These are phyloP conservation scores for Meredithiella fracta DNA, from an alignment of 2,329 filamentous ascomycete species.

Conservation along the genomic window DNA sequence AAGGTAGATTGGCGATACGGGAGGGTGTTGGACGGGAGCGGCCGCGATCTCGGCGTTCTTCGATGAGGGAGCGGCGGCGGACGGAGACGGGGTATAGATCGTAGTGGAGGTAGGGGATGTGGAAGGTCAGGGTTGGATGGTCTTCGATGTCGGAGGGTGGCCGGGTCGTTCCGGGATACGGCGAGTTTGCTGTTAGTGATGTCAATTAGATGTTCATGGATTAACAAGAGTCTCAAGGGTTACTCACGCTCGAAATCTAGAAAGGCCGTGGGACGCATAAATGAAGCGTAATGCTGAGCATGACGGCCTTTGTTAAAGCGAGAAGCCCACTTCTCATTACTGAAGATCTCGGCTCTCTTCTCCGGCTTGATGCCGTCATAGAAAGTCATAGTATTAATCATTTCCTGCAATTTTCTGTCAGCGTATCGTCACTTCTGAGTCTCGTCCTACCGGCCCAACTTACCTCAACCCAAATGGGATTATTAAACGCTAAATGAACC, in stretches of 20 bases:
- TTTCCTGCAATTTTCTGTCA: conserved; percentile 20
- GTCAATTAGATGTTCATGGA: not conserved
- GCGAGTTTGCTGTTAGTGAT: not conserved
- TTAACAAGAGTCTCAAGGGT: not conserved
- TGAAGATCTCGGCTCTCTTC: conserved; percentile 22
- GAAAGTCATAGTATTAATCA: conserved; percentile 29
- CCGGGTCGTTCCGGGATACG: not conserved
- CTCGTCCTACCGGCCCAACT: conserved; percentile 7
- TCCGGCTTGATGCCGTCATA: conserved; percentile 23
- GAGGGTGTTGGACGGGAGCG: conserved; percentile 38
- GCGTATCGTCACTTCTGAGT: not conserved
- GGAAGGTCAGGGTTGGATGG: conserved; percentile 28
- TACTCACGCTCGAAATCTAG: conserved; percentile 5
- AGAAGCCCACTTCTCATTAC: conserved; percentile 32
- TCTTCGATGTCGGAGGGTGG: not conserved
- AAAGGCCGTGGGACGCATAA: conserved; percentile 26
- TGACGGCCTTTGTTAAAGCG: conserved; percentile 33
- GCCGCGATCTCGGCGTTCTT: conserved; percentile 34
- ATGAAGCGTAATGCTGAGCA: conserved; percentile 33
- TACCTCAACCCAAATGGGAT: conserved; percentile 42
- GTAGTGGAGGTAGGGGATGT: conserved; percentile 46
- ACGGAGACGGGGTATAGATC: conserved; percentile 45
- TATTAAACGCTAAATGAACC: conserved; percentile 41
- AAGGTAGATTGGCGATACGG: conserved; percentile 36
- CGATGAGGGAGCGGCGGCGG: conserved; percentile 37